Evolutionary conservation across 1,284 basidiomycete genomes (phyloP).

Genomic region (Malassezia equina): DNA sequence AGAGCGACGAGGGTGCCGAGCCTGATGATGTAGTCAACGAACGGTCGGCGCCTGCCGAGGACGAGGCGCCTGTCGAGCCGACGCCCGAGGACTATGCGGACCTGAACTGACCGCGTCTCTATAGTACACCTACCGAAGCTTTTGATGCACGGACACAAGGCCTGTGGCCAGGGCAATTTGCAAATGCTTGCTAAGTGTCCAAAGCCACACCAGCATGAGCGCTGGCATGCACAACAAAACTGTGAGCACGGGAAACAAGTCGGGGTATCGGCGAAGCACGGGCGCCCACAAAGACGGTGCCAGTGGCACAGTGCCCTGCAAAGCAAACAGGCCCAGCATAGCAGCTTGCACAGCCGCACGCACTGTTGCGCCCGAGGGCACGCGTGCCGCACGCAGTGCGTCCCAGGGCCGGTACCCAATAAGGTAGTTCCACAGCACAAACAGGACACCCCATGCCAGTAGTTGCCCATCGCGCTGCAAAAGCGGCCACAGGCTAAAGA

Average conservation of each 20-base stretch:
- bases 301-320: slow-evolving; percentile 57
- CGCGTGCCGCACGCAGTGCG: slow-evolving; percentile 8
- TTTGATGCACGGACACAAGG: slow-evolving; percentile 10
- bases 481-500: slow-evolving; percentile 77
- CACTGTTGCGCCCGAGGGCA: slow-evolving; percentile 9
- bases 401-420: slow-evolving; percentile 57
- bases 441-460: slow-evolving; percentile 61
- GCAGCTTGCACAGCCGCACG: slow-evolving; percentile 49
- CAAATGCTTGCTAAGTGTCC: slow-evolving; percentile 43
- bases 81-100: neutral
- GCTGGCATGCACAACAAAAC: slow-evolving; percentile 69
- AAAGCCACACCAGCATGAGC: slow-evolving; percentile 56
- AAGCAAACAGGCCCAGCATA: slow-evolving; percentile 56
- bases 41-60: neutral
- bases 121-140: slow-evolving; percentile 4
- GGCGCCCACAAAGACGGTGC: neutral
- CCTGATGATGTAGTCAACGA: neutral
- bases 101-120: slow-evolving; percentile 11
- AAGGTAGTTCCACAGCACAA: slow-evolving; percentile 67
- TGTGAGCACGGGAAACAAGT: slow-evolving; percentile 74
- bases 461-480: slow-evolving; percentile 68
- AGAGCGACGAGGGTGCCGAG: neutral
- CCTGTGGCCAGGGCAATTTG: slow-evolving; percentile 42
- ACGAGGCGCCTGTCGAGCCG: neutral
- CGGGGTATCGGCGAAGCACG: slow-evolving; percentile 65